phyloP scores from a whole-genome alignment of 305 asterid genomes.

The Solanum aculeatissimum region DNA sequence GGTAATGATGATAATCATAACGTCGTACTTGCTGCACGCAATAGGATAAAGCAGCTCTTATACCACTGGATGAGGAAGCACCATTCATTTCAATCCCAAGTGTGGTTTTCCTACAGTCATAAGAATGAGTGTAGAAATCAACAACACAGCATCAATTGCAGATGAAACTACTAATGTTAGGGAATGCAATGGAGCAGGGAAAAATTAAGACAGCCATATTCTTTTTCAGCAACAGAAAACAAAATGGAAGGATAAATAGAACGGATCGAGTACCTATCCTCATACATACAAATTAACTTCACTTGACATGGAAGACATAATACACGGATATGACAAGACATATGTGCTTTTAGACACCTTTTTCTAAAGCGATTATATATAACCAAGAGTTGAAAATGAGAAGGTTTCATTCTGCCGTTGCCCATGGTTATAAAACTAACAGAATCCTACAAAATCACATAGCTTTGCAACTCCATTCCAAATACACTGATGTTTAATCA shows the following conservation, averaged over 20 bases:
- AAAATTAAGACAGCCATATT: neutral
- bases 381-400: neutral
- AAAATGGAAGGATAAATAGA: neutral
- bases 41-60: slow-evolving; percentile 66
- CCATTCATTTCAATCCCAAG: slow-evolving; percentile 25
- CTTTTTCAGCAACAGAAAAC: neutral
- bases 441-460: neutral
- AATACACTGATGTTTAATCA: neutral
- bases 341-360: neutral
- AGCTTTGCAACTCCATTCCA: neutral
- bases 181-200: neutral
- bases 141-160: neutral
- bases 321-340: neutral
- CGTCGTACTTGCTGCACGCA: slow-evolving; percentile 83
- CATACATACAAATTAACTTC: neutral
- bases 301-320: neutral
- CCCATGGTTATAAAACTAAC: neutral
- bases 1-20: slow-evolving; percentile 89
- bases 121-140: neutral
- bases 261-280: neutral
- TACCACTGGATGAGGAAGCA: slow-evolving; percentile 25
- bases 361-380: neutral
- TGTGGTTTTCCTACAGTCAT: neutral
- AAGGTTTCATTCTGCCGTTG: neutral
- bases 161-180: neutral